These are phyloP conservation scores for Penicillium sp. DNA, from an alignment of 2,329 filamentous ascomycete genomes.

Conservation along the genomic window DNA sequence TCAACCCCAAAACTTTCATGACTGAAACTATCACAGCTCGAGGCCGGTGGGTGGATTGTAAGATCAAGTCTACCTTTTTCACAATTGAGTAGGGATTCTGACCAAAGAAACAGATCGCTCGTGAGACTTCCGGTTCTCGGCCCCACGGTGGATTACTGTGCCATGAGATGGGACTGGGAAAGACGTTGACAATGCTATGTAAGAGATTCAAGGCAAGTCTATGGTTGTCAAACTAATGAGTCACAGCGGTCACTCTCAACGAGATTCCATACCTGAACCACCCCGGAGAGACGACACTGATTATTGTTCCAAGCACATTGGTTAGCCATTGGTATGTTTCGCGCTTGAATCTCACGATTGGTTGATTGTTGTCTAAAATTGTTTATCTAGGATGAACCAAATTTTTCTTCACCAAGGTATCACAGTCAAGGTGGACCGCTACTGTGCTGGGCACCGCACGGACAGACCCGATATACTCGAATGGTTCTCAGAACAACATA, in stretches of 20 bases:
- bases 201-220: background rate
- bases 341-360: background rate
- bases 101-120: constrained; percentile 11
- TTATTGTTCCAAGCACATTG: constrained; percentile 39
- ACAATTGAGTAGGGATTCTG: background rate
- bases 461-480: too few species aligned
- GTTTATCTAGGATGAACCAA: background rate
- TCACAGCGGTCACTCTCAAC: constrained; percentile 40
- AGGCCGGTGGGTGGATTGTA: background rate
- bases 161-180: constrained; percentile 47
- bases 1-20: too few species aligned
- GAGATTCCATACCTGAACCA: constrained; percentile 22
- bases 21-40: background rate
- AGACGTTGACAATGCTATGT: constrained; percentile 41
- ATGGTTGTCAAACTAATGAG: background rate
- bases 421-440: too few species aligned
- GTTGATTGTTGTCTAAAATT: too few species aligned
- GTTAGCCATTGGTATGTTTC: constrained; percentile 35
- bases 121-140: constrained; percentile 22
- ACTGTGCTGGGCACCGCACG: too few species aligned
- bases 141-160: constrained; percentile 41
- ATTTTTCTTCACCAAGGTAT: too few species aligned
- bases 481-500: background rate
- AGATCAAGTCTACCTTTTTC: background rate
- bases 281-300: constrained; percentile 35